A percentile compares a stretch with the other conserved stretches of the same genome.
phyloP scores from a whole-genome alignment of 1,139 yeast species.

The Hansenula sp. region DNA sequence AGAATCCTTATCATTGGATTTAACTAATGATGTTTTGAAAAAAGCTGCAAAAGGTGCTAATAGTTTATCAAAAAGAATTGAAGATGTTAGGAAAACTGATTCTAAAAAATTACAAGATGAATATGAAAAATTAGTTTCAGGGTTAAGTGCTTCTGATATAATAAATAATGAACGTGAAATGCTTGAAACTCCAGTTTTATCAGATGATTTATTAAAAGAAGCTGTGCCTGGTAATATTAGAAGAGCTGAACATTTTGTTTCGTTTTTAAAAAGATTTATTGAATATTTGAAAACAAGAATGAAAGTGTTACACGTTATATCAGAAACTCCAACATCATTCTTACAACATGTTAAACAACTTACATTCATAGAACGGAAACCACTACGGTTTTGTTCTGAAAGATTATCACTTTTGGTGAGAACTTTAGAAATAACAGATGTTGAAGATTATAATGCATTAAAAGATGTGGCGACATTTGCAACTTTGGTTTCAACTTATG shows the following conservation, averaged over 20 bases:
- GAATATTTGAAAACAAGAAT: slow-evolving; percentile 94
- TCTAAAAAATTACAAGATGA: slow-evolving; percentile 82
- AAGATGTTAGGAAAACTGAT: slow-evolving; percentile 78
- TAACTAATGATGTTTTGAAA: slow-evolving; percentile 76
- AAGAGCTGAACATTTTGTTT: slow-evolving; percentile 93
- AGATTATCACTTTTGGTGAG: slow-evolving; percentile 82
- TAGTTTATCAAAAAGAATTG: slow-evolving; percentile 68
- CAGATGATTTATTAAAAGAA: slow-evolving; percentile 80
- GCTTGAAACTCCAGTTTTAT: slow-evolving; percentile 83
- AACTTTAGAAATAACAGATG: slow-evolving; percentile 80
- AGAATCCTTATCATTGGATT: slow-evolving; percentile 86
- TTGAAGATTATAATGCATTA: slow-evolving; percentile 88
- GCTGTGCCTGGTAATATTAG: slow-evolving; percentile 97
- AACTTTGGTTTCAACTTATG: slow-evolving; percentile 91
- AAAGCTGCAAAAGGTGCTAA: slow-evolving; percentile 81
- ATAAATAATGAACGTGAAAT: slow-evolving; percentile 75
- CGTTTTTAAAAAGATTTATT: slow-evolving; percentile 85
- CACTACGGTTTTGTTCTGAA: slow-evolving; percentile 87
- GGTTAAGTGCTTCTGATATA: slow-evolving; percentile 73
- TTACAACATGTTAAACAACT: slow-evolving; percentile 88
- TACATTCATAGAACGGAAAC: slow-evolving; percentile 89
- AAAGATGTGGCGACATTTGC: slow-evolving; percentile 98
- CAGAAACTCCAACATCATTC: slow-evolving; percentile 93
- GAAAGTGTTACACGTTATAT: slow-evolving; percentile 95
- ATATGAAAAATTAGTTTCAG: slow-evolving; percentile 86